Conservation (phyloP, 108 stramenopile genomes). For the Skeletonema tropicum region DNA sequence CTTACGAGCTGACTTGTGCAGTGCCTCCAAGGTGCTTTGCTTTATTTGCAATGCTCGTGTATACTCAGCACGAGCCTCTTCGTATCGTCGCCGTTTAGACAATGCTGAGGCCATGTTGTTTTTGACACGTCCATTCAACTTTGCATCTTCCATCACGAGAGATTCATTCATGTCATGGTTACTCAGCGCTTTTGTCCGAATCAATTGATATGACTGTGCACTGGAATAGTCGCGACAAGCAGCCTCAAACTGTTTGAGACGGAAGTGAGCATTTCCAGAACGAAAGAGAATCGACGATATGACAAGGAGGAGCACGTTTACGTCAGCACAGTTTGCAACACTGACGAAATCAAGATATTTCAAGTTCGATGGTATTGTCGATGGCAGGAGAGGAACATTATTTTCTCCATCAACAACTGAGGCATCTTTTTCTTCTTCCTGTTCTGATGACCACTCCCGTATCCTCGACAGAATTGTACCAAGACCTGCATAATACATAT, state of each 20-base stretch:
- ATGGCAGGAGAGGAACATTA: not conserved
- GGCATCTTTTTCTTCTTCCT: not conserved
- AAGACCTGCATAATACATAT: slow-evolving; percentile 48
- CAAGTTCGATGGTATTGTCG: slow-evolving; percentile 1
- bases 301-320: slow-evolving; percentile 41
- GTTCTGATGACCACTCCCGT: slow-evolving; percentile 27
- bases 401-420: not conserved
- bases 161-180: slow-evolving; percentile 7
- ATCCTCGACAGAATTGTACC: slow-evolving; percentile 39
- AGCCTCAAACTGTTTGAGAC: slow-evolving; percentile 21
- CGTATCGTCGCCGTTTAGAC: slow-evolving; percentile 40
- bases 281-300: slow-evolving; percentile 51
- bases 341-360: slow-evolving; percentile 26
- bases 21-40: slow-evolving; percentile 36
- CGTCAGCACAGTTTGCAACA: slow-evolving; percentile 27
- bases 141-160: slow-evolving; percentile 33
- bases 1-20: slow-evolving; percentile 19
- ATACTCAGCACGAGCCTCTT: slow-evolving; percentile 43
- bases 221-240: slow-evolving; percentile 49
- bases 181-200: slow-evolving; percentile 14
- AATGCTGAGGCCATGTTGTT: slow-evolving; percentile 48
- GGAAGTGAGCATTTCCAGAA: slow-evolving; percentile 44
- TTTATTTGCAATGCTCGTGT: slow-evolving; percentile 51
- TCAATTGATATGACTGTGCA: slow-evolving; percentile 38
- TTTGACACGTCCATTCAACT: slow-evolving; percentile 43